Evolutionary conservation across 2,329 filamentous ascomycete species (phyloP).

Genomic region (Aspergillus sp.): DNA sequence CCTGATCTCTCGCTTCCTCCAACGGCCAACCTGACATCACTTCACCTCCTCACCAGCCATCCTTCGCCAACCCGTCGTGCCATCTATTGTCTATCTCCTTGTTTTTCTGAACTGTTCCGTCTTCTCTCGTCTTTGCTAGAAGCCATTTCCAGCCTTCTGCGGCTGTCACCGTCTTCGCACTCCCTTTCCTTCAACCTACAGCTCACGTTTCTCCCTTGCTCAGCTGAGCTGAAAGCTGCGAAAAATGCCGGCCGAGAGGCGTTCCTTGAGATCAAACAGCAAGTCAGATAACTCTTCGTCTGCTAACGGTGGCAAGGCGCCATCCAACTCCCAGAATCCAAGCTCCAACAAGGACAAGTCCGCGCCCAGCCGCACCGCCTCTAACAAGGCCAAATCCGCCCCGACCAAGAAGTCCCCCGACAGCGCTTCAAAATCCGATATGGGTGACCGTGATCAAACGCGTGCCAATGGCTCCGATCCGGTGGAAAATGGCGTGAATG

Average conservation of each 20-base stretch:
- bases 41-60: constrained; percentile 22
- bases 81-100: constrained; percentile 7
- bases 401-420: constrained; percentile 28
- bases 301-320: constrained; percentile 38
- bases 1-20: constrained; percentile 21
- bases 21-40: constrained; percentile 31
- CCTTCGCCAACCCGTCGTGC: constrained; percentile 14
- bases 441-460: constrained; percentile 68
- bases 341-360: constrained; percentile 37
- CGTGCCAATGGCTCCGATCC: constrained; percentile 58
- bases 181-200: constrained; percentile 20
- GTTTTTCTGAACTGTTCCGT: constrained; percentile 5
- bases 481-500: constrained; percentile 56
- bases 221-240: constrained; percentile 24
- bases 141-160: constrained; percentile 6
- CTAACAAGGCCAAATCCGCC: constrained; percentile 31
- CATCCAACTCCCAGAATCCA: constrained; percentile 35
- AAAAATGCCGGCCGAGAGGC: constrained; percentile 40
- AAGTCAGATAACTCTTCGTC: constrained; percentile 39
- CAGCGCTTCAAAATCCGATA: constrained; percentile 33
- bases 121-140: constrained; percentile 2
- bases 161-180: constrained; percentile 9
- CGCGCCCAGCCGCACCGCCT: constrained; percentile 32
- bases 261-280: constrained; percentile 38
- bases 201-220: constrained; percentile 18